A percentile compares a stretch with the other conserved stretches of the same genome.
These are phyloP conservation scores for Saturnispora besseyi DNA, from an alignment of 805 yeast species.

Conservation along the genomic window DNA sequence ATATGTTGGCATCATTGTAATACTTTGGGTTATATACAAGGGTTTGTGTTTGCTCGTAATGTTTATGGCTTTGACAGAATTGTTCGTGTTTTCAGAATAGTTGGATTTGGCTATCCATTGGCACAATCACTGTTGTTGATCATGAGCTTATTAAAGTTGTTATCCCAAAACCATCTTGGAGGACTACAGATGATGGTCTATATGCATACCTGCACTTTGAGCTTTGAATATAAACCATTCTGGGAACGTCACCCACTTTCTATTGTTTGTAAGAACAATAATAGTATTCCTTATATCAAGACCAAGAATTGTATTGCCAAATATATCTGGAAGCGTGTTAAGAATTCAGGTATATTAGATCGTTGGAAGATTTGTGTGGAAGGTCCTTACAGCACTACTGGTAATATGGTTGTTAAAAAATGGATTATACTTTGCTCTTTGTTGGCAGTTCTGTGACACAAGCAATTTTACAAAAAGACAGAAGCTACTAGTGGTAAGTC, in stretches of 20 bases:
- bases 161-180: conserved; percentile 39
- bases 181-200: conserved; percentile 48
- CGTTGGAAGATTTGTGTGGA: conserved; percentile 34
- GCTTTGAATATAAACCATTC: conserved; percentile 30
- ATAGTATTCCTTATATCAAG: conserved; percentile 34
- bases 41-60: conserved; percentile 31
- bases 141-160: conserved; percentile 35
- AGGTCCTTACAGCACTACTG: conserved; percentile 59
- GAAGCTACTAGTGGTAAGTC: conserved; percentile 32
- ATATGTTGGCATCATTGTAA: conserved; percentile 51
- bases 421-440: conserved; percentile 42
- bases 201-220: conserved; percentile 49
- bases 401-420: conserved; percentile 38
- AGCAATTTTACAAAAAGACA: conserved; percentile 36
- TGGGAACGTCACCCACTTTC: conserved; percentile 76
- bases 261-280: conserved; percentile 31
- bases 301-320: conserved; percentile 47
- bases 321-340: conserved; percentile 28
- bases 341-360: conserved; percentile 2
- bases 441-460: conserved; percentile 74
- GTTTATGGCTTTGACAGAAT: conserved; percentile 47
- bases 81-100: conserved; percentile 30
- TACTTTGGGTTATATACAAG: conserved; percentile 27
- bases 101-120: conserved; percentile 16
- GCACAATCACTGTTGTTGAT: conserved; percentile 11